Evolutionary conservation across 1,284 basidiomycete genomes (phyloP), one percentile per base, ranked within the genome.

Genomic region (Trichosporon inkin): DNA sequence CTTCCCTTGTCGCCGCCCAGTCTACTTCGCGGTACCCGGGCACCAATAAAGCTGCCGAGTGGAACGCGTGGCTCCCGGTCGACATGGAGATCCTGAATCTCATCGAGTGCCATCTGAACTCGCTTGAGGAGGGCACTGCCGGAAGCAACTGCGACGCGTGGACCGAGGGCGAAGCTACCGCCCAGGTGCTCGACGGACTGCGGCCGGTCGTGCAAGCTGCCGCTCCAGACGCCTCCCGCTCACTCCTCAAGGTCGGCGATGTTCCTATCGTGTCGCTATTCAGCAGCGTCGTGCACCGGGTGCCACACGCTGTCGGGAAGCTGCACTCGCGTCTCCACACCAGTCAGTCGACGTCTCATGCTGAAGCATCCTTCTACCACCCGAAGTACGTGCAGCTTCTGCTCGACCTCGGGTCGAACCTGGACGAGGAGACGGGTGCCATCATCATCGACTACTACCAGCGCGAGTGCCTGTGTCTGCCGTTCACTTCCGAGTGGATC

Each of bases 401-500:
- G 10, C 68, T 81, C 60, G 68, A 72, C 2, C 72, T 80, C 49
- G 68, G 76, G 2, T 61, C 70, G 13, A 68, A 78, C 61, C 67
- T 81, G 3, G 73, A 78, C 55, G 76, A 79, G 58, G 67, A 72
- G 13, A 72, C 78, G 36, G 78, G 79, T 8, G 63, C 68, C 2
- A 60, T 72, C 10, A 73, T 82, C 8, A 73, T 83, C 62, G 78
- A 81, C 54, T 80, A 79, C 63, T 80, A 79, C 64, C 69, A 80
- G 38, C 65, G 68, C 11, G 78, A 79, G 57, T 76, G 75, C 8
- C 70, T 81, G 2, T 81, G 80, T 63, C 66, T 79, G 6, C 82
- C 82, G 0, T 76, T 79, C 35, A 77, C 78, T 10, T 67, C 73
- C 0, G 76, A 77, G 36, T 83, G 82, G 82, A 75, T 81, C 56